These are phyloP conservation scores for Panus rudis DNA, from an alignment of 768 basidiomycete genomes.

Conservation along the genomic window DNA sequence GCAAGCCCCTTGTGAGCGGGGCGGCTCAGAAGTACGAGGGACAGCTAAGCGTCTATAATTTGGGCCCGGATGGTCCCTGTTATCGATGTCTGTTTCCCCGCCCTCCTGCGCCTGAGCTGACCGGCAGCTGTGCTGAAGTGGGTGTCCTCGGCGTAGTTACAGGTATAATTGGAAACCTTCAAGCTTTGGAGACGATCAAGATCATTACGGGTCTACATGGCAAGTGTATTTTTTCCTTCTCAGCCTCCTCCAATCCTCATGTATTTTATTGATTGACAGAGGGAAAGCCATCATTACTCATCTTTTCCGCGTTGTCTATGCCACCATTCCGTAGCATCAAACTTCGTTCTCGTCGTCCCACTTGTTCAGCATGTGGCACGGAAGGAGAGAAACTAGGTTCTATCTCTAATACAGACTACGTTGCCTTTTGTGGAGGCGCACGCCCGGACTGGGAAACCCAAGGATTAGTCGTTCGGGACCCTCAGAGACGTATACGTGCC, in stretches of 20 bases:
- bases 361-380: conserved; percentile 71
- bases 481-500: conserved; percentile 22
- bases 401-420: conserved; percentile 65
- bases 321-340: conserved; percentile 80
- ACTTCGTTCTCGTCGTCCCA: conserved; percentile 58
- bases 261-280: too few species aligned
- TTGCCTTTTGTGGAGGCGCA: conserved; percentile 78
- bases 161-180: conserved; percentile 82
- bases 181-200: conserved; percentile 86
- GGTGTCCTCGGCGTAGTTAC: conserved; percentile 88
- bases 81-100: conserved; percentile 91
- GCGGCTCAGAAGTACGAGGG: conserved; percentile 86
- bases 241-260: too few species aligned
- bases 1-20: conserved; percentile 85
- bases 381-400: conserved; percentile 35
- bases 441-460: conserved; percentile 56
- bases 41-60: conserved; percentile 72
- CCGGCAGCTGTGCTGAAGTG: conserved; percentile 79
- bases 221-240: conserved; percentile 27
- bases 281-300: too few species aligned
- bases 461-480: conserved; percentile 33
- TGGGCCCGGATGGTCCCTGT: conserved; percentile 70
- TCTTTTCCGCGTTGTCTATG: conserved; percentile 64
- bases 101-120: conserved; percentile 55
- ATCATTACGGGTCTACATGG: conserved; percentile 63